A percentile compares a stretch with the other conserved stretches of the same genome.
These are phyloP conservation scores for Hyparrhenia diplandra DNA, from an alignment of 176 grass and related monocot species.

Conservation along the genomic window DNA sequence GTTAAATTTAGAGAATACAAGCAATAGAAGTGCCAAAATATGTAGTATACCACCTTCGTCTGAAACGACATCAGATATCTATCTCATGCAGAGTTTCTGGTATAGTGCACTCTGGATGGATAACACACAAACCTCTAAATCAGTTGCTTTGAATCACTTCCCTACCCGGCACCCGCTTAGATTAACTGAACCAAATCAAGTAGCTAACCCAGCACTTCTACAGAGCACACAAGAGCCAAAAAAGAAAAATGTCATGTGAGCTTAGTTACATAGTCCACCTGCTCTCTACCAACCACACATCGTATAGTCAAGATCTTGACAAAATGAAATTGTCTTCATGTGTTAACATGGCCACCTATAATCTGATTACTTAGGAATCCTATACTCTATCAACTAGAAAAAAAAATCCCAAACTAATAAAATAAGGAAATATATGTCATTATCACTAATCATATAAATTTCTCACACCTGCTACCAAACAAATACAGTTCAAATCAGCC, in stretches of 20 bases:
- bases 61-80: background rate
- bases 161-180: background rate
- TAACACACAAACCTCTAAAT: background rate
- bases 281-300: conserved; percentile 21
- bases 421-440: background rate
- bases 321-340: conserved; percentile 15
- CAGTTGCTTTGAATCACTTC: background rate
- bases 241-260: conserved; percentile 10
- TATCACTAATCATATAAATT: background rate
- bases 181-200: conserved; percentile 5
- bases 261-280: conserved; percentile 10
- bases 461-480: background rate
- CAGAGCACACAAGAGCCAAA: background rate
- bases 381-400: background rate
- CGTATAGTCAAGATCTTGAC: conserved; percentile 13
- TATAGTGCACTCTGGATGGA: conserved; percentile 12
- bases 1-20: background rate
- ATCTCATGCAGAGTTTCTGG: background rate
- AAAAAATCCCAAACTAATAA: background rate
- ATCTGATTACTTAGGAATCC: background rate
- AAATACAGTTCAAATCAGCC: conserved; percentile 22
- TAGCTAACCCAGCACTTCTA: conserved; percentile 14
- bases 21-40: conserved; percentile 6
- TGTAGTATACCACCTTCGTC: background rate
- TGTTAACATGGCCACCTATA: conserved; percentile 2